A percentile compares a stretch with the other conserved stretches of the same genome.
These are phyloP conservation scores for Globisporangium nodosum DNA, from an alignment of 352 stramenopile species.

Conservation along the genomic window DNA sequence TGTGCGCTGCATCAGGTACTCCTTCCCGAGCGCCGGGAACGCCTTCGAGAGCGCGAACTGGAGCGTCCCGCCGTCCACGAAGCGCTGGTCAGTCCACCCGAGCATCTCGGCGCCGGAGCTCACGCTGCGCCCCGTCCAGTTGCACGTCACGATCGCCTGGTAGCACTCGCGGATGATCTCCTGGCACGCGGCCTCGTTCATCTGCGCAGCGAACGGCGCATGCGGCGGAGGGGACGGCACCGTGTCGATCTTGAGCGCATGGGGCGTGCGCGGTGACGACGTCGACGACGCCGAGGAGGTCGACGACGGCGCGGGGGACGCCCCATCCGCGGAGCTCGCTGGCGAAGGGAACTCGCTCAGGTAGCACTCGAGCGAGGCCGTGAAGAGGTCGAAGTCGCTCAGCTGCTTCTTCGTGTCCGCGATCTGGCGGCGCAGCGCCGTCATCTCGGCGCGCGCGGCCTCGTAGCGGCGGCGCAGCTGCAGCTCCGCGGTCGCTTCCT, in stretches of 20 bases:
- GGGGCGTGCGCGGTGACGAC: not conserved
- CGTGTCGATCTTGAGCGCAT: not conserved
- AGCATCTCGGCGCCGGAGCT: slow-evolving; percentile 11
- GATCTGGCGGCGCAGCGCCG: slow-evolving; percentile 9
- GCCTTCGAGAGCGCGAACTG: slow-evolving; percentile 13
- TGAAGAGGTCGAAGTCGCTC: slow-evolving; percentile 13
- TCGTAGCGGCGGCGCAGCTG: slow-evolving; percentile 5
- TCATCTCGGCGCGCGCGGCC: slow-evolving; percentile 5
- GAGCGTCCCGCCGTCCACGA: slow-evolving; percentile 11
- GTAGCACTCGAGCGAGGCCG: slow-evolving; percentile 11
- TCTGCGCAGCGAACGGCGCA: not conserved
- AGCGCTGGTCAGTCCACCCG: slow-evolving; percentile 14
- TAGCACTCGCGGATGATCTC: slow-evolving; percentile 13
- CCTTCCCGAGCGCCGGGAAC: slow-evolving; percentile 1
- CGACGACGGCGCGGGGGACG: not conserved
- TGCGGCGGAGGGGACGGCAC: not conserved
- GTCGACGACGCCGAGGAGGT: not conserved
- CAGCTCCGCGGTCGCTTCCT: not conserved
- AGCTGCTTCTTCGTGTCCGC: slow-evolving; percentile 11
- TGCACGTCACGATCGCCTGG: slow-evolving; percentile 5
- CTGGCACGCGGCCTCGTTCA: slow-evolving; percentile 9
- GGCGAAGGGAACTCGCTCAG: slow-evolving; percentile 6
- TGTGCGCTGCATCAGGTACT: slow-evolving; percentile 12
- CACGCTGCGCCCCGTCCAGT: slow-evolving; percentile 4
- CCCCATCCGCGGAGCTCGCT: too few species aligned